phyloP scores from a whole-genome alignment of 2,329 filamentous ascomycete genomes.

The Sporothrix brasiliensis region DNA sequence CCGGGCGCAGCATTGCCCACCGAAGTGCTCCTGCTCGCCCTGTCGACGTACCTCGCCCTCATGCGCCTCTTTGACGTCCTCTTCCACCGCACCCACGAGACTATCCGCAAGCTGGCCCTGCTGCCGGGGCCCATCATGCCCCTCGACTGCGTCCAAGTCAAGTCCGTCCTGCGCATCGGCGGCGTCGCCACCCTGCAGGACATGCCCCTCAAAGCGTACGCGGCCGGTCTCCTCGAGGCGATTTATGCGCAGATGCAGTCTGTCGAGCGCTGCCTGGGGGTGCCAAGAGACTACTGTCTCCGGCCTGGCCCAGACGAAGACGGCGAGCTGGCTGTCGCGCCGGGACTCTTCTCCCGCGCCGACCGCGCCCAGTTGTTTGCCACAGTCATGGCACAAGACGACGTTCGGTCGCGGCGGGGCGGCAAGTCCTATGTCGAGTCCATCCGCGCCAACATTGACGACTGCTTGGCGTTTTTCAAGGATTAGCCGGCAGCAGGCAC shows the following conservation, averaged over 20 bases:
- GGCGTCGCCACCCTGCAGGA: constrained; percentile 16
- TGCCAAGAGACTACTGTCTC: not conserved
- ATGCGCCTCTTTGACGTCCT: constrained; percentile 15
- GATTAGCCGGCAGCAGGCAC: not conserved
- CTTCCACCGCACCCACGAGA: constrained; percentile 1
- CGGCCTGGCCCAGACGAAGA: not conserved
- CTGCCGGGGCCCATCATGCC: not conserved
- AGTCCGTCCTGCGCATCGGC: constrained; percentile 17
- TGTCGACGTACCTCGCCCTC: constrained; percentile 15
- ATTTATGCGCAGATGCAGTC: constrained; percentile 6
- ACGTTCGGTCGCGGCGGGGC: not conserved
- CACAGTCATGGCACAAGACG: constrained; percentile 7
- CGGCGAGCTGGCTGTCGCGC: not conserved
- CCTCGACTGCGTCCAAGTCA: constrained; percentile 1
- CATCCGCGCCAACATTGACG: constrained; percentile 3
- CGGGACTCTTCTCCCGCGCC: not conserved
- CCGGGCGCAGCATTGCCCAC: not conserved
- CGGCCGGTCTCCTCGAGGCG: constrained; percentile 9
- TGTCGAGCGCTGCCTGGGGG: not conserved
- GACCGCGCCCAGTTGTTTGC: constrained; percentile 14
- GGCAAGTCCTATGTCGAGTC: constrained; percentile 20
- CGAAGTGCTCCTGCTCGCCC: not conserved
- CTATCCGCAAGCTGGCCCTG: not conserved
- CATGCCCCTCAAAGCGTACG: constrained; percentile 13
- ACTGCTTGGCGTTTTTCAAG: not conserved